A percentile compares a stretch with the other conserved stretches of the same genome.
These are phyloP conservation scores for Cucurbita moschata DNA, from an alignment of 306 rosid genomes.

Conservation along the genomic window DNA sequence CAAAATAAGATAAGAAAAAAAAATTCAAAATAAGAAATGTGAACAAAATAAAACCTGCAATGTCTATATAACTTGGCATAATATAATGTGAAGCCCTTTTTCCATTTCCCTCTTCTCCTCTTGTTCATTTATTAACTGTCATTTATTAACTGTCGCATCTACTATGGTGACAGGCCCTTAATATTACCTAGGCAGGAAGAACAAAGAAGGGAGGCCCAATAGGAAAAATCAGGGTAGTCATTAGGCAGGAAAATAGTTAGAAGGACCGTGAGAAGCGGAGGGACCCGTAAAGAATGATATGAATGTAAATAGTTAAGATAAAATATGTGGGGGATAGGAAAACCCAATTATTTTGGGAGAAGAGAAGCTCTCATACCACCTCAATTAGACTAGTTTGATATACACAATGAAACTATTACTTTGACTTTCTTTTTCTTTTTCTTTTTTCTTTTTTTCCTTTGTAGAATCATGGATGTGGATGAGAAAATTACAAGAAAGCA, in stretches of 20 bases:
- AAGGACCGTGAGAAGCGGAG: not conserved
- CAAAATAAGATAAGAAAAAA: not conserved
- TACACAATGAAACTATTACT: no score
- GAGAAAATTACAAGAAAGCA: no score
- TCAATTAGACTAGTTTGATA: no score
- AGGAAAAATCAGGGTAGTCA: not conserved
- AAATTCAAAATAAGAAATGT: not conserved
- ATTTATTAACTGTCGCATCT: not conserved
- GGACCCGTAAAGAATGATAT: not conserved
- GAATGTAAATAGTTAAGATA: not conserved
- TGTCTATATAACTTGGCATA: not conserved
- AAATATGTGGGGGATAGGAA: not conserved
- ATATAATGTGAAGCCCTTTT: not conserved
- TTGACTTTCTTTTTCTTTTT: no score
- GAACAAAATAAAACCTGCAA: not conserved
- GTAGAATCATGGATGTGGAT: no score
- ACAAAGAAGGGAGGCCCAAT: not conserved
- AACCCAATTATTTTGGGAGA: not conserved
- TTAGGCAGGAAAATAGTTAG: not conserved
- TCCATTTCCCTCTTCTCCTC: not conserved
- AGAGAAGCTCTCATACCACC: not conserved
- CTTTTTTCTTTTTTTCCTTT: no score
- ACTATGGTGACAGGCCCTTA: no score
- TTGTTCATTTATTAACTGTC: not conserved
- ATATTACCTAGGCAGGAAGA: not conserved